Percentiles rank a stretch among this genome's conserved stretches.
These are phyloP conservation scores for Diaporthe citriasiana DNA, from an alignment of 2,329 filamentous ascomycete species.

Conservation along the genomic window DNA sequence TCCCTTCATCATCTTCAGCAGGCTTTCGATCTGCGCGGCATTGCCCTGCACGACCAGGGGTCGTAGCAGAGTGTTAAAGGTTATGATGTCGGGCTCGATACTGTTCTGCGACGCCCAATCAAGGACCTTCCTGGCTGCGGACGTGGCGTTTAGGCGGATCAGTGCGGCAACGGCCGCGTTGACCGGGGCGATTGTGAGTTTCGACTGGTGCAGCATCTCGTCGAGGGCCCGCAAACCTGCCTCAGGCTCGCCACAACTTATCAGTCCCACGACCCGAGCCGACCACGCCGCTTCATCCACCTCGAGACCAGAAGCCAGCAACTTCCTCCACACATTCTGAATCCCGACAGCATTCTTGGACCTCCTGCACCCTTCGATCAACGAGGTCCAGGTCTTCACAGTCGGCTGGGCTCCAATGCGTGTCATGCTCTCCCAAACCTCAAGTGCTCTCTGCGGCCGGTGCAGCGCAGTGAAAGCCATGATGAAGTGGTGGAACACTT, in stretches of 20 bases:
- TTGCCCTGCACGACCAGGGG: conserved; percentile 67
- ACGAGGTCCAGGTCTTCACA: conserved; percentile 77
- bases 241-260: conserved; percentile 66
- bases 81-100: conserved; percentile 69
- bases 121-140: conserved; percentile 68
- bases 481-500: conserved; percentile 54
- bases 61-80: conserved; percentile 79
- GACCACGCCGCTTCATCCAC: conserved; percentile 80
- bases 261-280: conserved; percentile 75
- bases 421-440: conserved; percentile 59
- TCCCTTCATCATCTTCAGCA: conserved; percentile 72
- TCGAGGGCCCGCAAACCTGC: conserved; percentile 74
- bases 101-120: conserved; percentile 70
- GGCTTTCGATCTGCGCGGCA: conserved; percentile 60
- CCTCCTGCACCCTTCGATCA: conserved; percentile 79
- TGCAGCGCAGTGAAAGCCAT: conserved; percentile 51
- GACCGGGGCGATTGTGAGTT: conserved; percentile 67
- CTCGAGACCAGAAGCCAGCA: conserved; percentile 68
- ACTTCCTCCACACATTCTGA: conserved; percentile 76
- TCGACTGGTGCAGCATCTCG: conserved; percentile 69
- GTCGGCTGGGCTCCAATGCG: conserved; percentile 68
- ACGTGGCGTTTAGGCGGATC: conserved; percentile 61
- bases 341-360: conserved; percentile 72
- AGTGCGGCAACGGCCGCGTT: conserved; percentile 80
- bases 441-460: conserved; percentile 49